phyloP scores from a whole-genome alignment of 371 early-diverging fungal genomes.

The Mortierella sp. region DNA sequence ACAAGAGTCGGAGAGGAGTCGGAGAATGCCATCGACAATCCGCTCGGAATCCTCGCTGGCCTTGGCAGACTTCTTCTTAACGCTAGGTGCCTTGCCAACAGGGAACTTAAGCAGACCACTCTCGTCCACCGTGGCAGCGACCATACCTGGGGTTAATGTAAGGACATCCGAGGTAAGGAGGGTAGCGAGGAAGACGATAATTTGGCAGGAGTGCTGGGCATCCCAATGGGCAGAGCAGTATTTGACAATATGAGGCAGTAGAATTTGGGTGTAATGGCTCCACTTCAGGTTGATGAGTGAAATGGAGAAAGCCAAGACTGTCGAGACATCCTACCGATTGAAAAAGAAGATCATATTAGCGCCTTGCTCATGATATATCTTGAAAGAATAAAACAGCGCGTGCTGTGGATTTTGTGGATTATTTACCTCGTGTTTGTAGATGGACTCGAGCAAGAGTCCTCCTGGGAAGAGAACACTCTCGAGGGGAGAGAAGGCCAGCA shows the following conservation, averaged over 20 bases:
- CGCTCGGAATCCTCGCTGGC: conserved; percentile 26
- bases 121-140: conserved; percentile 64
- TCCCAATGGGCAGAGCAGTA: conserved; percentile 61
- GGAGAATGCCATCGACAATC: conserved; percentile 56
- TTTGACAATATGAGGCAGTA: conserved; percentile 74
- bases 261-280: conserved; percentile 73
- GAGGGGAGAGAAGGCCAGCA: conserved; percentile 68
- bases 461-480: conserved; percentile 71
- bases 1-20: conserved; percentile 51
- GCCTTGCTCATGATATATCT: no score
- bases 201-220: conserved; percentile 54
- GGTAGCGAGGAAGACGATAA: conserved; percentile 67
- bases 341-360: not conserved
- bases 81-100: conserved; percentile 5
- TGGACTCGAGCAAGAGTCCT: conserved; percentile 67
- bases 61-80: conserved; percentile 26
- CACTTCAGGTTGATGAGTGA: conserved; percentile 75
- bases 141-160: conserved; percentile 57
- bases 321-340: conserved; percentile 56
- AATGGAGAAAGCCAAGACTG: conserved; percentile 73
- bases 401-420: not conserved
- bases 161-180: conserved; percentile 60
- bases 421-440: conserved; percentile 59
- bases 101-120: conserved; percentile 72
- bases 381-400: no score